These are phyloP conservation scores for Ogataea kodamae DNA, from an alignment of 805 yeast genomes.

Conservation along the genomic window DNA sequence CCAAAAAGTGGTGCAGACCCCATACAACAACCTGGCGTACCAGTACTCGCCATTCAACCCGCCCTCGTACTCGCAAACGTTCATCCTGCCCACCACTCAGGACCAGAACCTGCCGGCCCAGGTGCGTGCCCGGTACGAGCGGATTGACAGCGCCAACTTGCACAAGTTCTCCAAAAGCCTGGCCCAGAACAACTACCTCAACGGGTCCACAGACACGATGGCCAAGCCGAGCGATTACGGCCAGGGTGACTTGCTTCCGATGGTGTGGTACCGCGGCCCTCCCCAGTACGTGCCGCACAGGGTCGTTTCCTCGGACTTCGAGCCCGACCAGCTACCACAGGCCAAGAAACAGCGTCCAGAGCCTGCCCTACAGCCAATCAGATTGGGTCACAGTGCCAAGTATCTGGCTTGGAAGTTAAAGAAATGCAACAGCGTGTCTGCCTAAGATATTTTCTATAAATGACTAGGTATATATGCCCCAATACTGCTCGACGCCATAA, in stretches of 20 bases:
- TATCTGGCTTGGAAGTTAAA: constrained; percentile 59
- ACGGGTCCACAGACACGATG: constrained; percentile 17
- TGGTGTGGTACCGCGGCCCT: constrained; percentile 69
- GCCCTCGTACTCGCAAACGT: constrained; percentile 32
- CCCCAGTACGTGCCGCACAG: constrained; percentile 48
- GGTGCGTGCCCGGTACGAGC: constrained; percentile 31
- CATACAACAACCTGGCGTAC: constrained; percentile 29
- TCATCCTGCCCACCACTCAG: constrained; percentile 35
- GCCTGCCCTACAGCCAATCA: constrained; percentile 31
- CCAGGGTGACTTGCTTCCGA: constrained; percentile 29
- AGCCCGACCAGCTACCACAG: constrained; percentile 18
- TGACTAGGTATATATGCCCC: constrained; percentile 42
- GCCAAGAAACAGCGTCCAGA: constrained; percentile 17
- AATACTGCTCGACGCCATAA: constrained; percentile 57
- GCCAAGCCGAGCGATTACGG: constrained; percentile 20
- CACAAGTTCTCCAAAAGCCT: constrained; percentile 23
- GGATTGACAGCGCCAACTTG: constrained; percentile 33
- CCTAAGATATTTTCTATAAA: constrained; percentile 7
- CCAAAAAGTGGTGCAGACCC: constrained; percentile 32
- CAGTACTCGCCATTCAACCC: constrained; percentile 32
- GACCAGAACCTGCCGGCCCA: constrained; percentile 34
- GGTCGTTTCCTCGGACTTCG: constrained; percentile 25
- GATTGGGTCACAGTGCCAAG: constrained; percentile 68
- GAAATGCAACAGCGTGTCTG: constrained; percentile 3
- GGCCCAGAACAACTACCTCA: constrained; percentile 22